Evolutionary conservation across 2,329 filamentous ascomycete genomes (phyloP).

Genomic region (Aschersonia sp.): DNA sequence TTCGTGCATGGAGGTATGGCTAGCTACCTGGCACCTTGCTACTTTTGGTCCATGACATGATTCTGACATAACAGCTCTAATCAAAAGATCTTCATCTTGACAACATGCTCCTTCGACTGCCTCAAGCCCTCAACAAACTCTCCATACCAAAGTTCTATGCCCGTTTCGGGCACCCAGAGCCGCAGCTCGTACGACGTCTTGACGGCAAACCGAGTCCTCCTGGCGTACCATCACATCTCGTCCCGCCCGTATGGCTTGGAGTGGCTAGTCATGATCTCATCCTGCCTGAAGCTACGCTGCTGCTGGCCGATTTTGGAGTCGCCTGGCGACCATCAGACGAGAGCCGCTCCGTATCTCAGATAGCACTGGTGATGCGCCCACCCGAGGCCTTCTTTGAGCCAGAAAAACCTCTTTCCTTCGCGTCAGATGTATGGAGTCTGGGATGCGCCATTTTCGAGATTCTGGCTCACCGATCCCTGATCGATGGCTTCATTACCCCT

Average conservation of each 20-base stretch:
- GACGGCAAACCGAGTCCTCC: constrained; percentile 5
- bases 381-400: constrained; percentile 22
- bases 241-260: constrained; percentile 20
- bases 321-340: constrained; percentile 15
- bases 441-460: constrained; percentile 20
- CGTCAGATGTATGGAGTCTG: constrained; percentile 25
- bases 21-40: not conserved
- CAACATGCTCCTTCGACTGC: constrained; percentile 17
- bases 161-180: constrained; percentile 9
- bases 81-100: constrained; percentile 16
- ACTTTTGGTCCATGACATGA: not conserved
- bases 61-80: not conserved
- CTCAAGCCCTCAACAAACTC: constrained; percentile 8
- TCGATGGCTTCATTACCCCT: constrained; percentile 6
- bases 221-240: constrained; percentile 14
- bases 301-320: constrained; percentile 20
- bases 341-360: constrained; percentile 6
- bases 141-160: constrained; percentile 13
- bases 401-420: constrained; percentile 15
- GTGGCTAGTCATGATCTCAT: constrained; percentile 14
- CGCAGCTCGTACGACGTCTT: constrained; percentile 8
- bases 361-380: constrained; percentile 8
- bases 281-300: constrained; percentile 9
- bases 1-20: constrained; percentile 17
- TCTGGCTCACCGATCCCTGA: constrained; percentile 11